A percentile compares a stretch with the other conserved stretches of the same genome.
phyloP scores from a whole-genome alignment of 768 basidiomycete genomes.

The Lanmaoa rubissima region DNA sequence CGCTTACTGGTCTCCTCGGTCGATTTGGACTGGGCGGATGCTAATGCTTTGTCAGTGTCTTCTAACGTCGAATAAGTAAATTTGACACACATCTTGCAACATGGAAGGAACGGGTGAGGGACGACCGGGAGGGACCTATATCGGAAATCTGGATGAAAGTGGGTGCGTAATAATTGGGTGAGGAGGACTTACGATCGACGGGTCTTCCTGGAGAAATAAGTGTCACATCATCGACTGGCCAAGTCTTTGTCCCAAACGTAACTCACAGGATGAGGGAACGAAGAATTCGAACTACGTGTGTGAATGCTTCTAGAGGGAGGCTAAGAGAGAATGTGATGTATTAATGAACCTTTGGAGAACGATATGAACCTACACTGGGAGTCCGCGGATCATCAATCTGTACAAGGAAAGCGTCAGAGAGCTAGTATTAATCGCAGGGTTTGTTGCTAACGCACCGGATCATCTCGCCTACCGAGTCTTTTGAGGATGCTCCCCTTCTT shows the following conservation, averaged over 20 bases:
- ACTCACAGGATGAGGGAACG: neutral
- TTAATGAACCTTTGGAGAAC: neutral
- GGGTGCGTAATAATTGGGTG: neutral
- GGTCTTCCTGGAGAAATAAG: neutral
- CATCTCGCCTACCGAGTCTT: neutral
- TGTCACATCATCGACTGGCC: neutral
- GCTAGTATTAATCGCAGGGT: neutral
- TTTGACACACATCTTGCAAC: neutral
- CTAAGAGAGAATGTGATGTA: neutral
- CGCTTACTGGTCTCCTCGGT: neutral
- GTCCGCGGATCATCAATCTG: slow-evolving; percentile 1
- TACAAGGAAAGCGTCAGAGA: neutral
- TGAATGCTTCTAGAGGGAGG: neutral
- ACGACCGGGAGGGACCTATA: neutral
- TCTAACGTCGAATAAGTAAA: neutral
- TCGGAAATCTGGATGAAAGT: neutral
- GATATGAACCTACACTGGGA: slow-evolving; percentile 4
- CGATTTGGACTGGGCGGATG: slow-evolving; percentile 1
- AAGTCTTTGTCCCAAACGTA: neutral
- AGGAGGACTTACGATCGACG: neutral
- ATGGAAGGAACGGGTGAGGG: neutral
- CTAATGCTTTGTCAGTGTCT: neutral
- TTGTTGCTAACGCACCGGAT: slow-evolving; percentile 1
- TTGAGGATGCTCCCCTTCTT: neutral
- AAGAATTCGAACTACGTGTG: neutral